Evolutionary conservation across 2,329 filamentous ascomycete genomes (phyloP), one percentile per base, ranked within the genome.

Genomic region (Raffaelea albimanens): DNA sequence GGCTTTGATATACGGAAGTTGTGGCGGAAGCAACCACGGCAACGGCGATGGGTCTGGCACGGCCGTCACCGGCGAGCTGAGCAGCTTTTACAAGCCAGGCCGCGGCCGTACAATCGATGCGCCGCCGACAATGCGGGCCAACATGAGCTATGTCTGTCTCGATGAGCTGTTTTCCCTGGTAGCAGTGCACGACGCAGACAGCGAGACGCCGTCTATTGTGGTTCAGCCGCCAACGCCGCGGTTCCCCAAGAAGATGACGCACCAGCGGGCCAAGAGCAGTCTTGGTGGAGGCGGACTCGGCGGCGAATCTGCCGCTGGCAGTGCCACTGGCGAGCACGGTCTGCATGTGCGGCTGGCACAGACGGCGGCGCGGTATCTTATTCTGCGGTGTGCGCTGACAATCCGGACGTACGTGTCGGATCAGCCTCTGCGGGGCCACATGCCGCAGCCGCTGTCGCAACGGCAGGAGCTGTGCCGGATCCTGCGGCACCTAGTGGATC

Each of bases 321-420:
- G 55, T 40, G 25, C 49, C 50, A 18, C 52, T 50, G 11, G 49
- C 53, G 59, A 54, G 40, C 63, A 63, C 18, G 57, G 62, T 2
- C 62, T 71, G 11, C 69, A 72, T 50, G 63, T 77, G 38, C 72
- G 79, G 13, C 78, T 97, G 16, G 85, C 91, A 0, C 76, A 81
- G 59, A 84, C 84, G 3, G 79, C 83, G 1, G 83, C 87, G 0
- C 88, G 88, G 0, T 91, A 87, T 57, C 73, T 97, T 3, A 83
- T 97, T 40, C 70, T 95, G 2, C 82, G 93, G 3, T 81, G 85
- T 13, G 88, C 86, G 0, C 70, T 95, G 16, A 82, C 87, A 0
- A 67, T 97, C n/a, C 82, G 87, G 48, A 74, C 83, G 1, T 97
- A 95, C 60, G 82, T 94, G 41, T 86, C 89, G 4, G 93, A 98